phyloP scores from a whole-genome alignment of 805 yeast species.

The Brettanomyces anomalus region DNA sequence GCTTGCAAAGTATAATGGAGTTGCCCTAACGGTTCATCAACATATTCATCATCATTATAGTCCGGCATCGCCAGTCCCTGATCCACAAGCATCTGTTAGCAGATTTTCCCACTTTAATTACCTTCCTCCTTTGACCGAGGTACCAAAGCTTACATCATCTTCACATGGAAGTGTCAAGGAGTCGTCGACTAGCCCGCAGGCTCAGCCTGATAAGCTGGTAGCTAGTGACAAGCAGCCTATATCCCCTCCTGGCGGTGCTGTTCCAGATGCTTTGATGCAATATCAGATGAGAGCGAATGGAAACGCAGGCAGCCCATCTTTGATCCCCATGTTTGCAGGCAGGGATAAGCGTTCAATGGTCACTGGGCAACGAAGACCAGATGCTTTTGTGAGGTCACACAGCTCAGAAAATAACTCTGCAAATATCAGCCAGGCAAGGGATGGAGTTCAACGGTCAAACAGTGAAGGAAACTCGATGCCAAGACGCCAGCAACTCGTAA shows the following conservation, averaged over 20 bases:
- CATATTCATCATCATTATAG: slow-evolving; percentile 76
- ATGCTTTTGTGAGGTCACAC: too few species aligned
- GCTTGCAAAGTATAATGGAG: slow-evolving; percentile 47
- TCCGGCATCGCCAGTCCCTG: slow-evolving; percentile 31
- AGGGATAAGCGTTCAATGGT: neutral
- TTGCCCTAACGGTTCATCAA: slow-evolving; percentile 70
- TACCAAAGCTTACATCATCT: slow-evolving; percentile 60
- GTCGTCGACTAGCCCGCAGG: neutral
- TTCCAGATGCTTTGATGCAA: neutral
- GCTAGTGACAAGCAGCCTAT: neutral
- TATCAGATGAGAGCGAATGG: neutral
- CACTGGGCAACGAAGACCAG: neutral
- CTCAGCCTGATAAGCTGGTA: neutral
- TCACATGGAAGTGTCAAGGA: slow-evolving; percentile 12
- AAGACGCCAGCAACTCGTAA: neutral
- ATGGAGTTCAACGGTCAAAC: neutral
- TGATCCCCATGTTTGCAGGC: neutral
- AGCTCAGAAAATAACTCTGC: neutral
- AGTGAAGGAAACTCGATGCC: neutral
- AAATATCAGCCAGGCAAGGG: neutral
- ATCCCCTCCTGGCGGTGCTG: neutral
- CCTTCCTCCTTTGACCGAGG: slow-evolving; percentile 60
- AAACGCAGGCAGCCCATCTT: neutral
- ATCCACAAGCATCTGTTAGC: slow-evolving; percentile 45
- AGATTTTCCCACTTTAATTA: slow-evolving; percentile 68